A percentile compares a stretch with the other conserved stretches of the same genome.
These are phyloP conservation scores for Rauvolfia tetraphylla DNA, from an alignment of 257 asterid genomes.

Conservation along the genomic window DNA sequence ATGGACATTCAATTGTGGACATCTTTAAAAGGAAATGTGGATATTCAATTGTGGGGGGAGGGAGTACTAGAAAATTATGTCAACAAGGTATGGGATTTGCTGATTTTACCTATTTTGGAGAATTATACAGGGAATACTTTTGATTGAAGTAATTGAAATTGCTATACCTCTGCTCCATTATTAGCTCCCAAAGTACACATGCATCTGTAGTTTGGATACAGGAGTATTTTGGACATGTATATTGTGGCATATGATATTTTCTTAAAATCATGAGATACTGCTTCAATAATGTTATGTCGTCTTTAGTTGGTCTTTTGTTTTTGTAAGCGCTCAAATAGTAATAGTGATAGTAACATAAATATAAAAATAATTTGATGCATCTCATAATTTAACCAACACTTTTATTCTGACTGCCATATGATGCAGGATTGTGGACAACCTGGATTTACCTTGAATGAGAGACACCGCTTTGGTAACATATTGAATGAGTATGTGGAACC, in stretches of 20 bases:
- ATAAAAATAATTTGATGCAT: neutral
- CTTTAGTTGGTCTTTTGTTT: neutral
- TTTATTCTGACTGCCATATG: slow-evolving; percentile 20
- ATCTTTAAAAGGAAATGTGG: too few relatives aligned
- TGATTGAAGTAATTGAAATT: neutral
- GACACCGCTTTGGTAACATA: slow-evolving; percentile 72
- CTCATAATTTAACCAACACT: slow-evolving; percentile 6
- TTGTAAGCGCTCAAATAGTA: neutral
- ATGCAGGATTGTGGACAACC: slow-evolving; percentile 96
- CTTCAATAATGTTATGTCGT: neutral
- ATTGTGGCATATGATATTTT: neutral
- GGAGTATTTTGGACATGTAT: neutral
- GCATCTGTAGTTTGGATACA: neutral
- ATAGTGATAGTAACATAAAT: neutral
- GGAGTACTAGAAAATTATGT: too few relatives aligned
- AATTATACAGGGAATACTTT: too few relatives aligned
- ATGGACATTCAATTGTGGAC: too few relatives aligned
- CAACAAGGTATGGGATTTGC: neutral
- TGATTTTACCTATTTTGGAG: too few relatives aligned
- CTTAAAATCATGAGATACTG: neutral
- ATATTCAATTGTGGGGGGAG: too few relatives aligned
- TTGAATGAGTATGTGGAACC: slow-evolving; percentile 60
- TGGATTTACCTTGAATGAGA: slow-evolving; percentile 88
- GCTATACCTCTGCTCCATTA: neutral
- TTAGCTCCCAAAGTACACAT: neutral